phyloP scores from a whole-genome alignment of 148 eudicot species.

The Camellia japonica region DNA sequence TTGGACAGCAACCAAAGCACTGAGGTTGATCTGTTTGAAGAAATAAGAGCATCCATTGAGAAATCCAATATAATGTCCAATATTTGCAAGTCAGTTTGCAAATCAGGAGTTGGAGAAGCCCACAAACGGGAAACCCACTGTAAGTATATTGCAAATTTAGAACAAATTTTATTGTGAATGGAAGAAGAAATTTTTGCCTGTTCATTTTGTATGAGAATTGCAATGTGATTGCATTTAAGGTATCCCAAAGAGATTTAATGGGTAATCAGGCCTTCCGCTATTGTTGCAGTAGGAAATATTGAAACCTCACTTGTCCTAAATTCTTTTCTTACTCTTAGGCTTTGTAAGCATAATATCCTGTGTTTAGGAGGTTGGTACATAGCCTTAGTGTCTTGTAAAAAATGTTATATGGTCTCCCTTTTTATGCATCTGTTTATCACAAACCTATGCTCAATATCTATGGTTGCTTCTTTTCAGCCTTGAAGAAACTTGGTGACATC shows the following conservation, averaged over 20 bases:
- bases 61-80: conserved; percentile 30
- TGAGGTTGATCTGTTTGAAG: conserved; percentile 20
- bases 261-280: not conserved
- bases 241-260: not conserved
- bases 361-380: not conserved
- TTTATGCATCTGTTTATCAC: too few relatives aligned
- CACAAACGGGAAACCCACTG: conserved; percentile 22
- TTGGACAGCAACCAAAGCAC: conserved; percentile 9
- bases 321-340: not conserved
- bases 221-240: not conserved
- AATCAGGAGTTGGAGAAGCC: conserved; percentile 12
- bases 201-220: not conserved
- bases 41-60: conserved; percentile 12
- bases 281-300: not conserved
- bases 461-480: too few relatives aligned
- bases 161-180: not conserved
- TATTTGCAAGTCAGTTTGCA: conserved; percentile 16
- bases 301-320: not conserved
- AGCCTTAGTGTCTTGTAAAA: too few relatives aligned
- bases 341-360: not conserved
- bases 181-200: not conserved
- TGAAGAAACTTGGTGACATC: too few relatives aligned
- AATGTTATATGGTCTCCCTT: too few relatives aligned
- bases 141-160: conserved; percentile 18
- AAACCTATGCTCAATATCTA: too few relatives aligned